phyloP scores from a whole-genome alignment of 2,329 filamentous ascomycete genomes.

The Fulvia fulva region DNA sequence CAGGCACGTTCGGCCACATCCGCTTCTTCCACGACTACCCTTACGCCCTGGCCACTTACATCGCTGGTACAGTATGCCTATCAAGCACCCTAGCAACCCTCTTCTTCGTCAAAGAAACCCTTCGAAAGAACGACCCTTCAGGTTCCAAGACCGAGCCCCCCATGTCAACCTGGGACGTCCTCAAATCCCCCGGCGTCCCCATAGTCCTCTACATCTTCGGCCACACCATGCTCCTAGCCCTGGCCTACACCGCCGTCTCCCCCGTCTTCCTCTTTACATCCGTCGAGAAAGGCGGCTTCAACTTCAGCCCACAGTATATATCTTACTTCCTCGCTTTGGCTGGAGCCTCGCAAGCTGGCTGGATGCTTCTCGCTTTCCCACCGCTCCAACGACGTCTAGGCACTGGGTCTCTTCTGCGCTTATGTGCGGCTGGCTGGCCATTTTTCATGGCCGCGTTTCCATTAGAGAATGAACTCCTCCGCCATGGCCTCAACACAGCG shows the following conservation, averaged over 20 bases:
- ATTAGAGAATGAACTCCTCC: constrained; percentile 55
- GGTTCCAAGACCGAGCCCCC: constrained; percentile 24
- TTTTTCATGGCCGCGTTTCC: constrained; percentile 57
- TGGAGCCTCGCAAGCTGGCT: constrained; percentile 64
- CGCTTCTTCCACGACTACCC: constrained; percentile 62
- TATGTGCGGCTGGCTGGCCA: constrained; percentile 59
- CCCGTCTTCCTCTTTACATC: constrained; percentile 67
- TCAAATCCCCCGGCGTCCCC: constrained; percentile 62
- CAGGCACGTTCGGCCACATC: constrained; percentile 51
- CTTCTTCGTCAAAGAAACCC: constrained; percentile 54
- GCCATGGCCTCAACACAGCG: constrained; percentile 38
- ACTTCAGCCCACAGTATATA: constrained; percentile 60
- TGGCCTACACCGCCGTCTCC: constrained; percentile 66
- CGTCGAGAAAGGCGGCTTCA: constrained; percentile 60
- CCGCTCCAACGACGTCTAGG: constrained; percentile 61
- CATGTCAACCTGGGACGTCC: constrained; percentile 52
- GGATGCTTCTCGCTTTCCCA: constrained; percentile 69
- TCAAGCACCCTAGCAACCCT: constrained; percentile 50
- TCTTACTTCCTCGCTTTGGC: constrained; percentile 61
- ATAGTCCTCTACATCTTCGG: constrained; percentile 63
- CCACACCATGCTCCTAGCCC: constrained; percentile 64
- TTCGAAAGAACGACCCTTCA: constrained; percentile 27
- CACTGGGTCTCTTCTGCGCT: constrained; percentile 60
- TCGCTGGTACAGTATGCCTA: constrained; percentile 52
- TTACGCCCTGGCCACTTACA: constrained; percentile 62